These are phyloP conservation scores for Epichloe baconii DNA, from an alignment of 2,329 filamentous ascomycete species.

Conservation along the genomic window DNA sequence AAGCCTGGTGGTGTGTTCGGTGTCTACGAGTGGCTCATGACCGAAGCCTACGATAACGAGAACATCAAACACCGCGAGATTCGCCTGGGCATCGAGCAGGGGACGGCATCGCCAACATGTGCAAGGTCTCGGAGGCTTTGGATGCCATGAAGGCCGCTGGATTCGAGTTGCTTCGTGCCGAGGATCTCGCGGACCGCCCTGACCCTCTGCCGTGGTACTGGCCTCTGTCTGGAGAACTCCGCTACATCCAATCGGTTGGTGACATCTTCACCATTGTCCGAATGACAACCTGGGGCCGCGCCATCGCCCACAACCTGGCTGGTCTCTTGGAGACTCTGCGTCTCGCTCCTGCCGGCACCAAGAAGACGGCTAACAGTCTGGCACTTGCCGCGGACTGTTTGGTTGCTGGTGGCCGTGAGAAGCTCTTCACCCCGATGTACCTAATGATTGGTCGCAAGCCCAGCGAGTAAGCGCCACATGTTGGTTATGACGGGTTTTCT, in stretches of 20 bases:
- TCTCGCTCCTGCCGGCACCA: conserved; percentile 69
- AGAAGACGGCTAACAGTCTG: conserved; percentile 89
- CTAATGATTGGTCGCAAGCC: conserved; percentile 91
- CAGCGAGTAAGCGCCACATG: conserved; percentile 5
- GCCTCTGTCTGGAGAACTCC: conserved; percentile 73
- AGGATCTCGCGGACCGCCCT: conserved; percentile 70
- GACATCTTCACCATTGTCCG: conserved; percentile 75
- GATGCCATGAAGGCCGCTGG: conserved; percentile 76
- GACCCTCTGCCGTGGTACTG: conserved; percentile 87
- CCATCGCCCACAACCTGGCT: conserved; percentile 61
- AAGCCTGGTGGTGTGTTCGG: conserved; percentile 94
- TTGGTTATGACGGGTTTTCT: too few species aligned
- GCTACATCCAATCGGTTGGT: conserved; percentile 65
- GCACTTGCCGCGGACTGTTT: conserved; percentile 71
- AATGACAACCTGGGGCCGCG: conserved; percentile 77
- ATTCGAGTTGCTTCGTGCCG: conserved; percentile 70
- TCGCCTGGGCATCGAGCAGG: conserved; percentile 86
- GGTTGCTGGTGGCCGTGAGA: conserved; percentile 72
- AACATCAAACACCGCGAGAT: conserved; percentile 80
- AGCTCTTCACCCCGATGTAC: conserved; percentile 98
- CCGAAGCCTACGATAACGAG: conserved; percentile 80
- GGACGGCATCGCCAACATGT: conserved; percentile 97
- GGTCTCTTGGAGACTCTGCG: conserved; percentile 62
- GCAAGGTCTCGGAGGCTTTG: conserved; percentile 68
- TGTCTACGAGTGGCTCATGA: conserved; percentile 99